Evolutionary conservation across 202 grass and related monocot species (phyloP).

Genomic region (Sporobolus alterniflorus): DNA sequence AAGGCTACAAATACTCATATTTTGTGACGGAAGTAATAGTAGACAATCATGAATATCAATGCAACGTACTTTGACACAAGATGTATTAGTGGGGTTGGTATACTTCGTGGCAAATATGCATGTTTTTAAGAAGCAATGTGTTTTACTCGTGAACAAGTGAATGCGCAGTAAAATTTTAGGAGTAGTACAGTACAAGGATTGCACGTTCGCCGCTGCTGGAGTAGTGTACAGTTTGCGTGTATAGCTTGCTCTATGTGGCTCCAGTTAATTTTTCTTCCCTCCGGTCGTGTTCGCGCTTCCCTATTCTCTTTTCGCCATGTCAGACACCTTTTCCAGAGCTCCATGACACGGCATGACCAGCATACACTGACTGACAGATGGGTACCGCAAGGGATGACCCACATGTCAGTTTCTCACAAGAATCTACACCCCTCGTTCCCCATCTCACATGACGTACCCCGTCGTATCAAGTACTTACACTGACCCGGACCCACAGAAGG

Average conservation of each 20-base stretch:
- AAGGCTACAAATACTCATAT: too few species aligned
- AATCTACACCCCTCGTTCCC: not conserved
- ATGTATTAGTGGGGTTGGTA: too few species aligned
- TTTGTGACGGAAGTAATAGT: too few species aligned
- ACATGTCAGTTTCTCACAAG: not conserved
- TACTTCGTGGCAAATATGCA: too few species aligned
- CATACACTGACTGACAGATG: not conserved
- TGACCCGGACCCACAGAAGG: accelerated
- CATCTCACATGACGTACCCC: not conserved
- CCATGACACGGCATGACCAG: too few species aligned
- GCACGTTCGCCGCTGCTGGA: not conserved
- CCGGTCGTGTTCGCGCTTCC: not conserved
- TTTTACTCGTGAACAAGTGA: not conserved
- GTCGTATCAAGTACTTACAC: too few species aligned
- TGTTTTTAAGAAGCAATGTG: too few species aligned
- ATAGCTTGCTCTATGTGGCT: not conserved
- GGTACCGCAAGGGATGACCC: not conserved
- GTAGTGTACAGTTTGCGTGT: not conserved
- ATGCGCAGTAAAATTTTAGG: not conserved
- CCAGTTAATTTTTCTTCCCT: not conserved
- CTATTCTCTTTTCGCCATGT: not conserved
- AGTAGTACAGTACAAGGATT: too few species aligned
- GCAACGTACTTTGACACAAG: too few species aligned
- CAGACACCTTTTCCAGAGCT: not conserved
- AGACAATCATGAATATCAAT: too few species aligned